Evolutionary conservation across 352 stramenopile genomes (phyloP).

Genomic region (Halophytophthora batemanensis): DNA sequence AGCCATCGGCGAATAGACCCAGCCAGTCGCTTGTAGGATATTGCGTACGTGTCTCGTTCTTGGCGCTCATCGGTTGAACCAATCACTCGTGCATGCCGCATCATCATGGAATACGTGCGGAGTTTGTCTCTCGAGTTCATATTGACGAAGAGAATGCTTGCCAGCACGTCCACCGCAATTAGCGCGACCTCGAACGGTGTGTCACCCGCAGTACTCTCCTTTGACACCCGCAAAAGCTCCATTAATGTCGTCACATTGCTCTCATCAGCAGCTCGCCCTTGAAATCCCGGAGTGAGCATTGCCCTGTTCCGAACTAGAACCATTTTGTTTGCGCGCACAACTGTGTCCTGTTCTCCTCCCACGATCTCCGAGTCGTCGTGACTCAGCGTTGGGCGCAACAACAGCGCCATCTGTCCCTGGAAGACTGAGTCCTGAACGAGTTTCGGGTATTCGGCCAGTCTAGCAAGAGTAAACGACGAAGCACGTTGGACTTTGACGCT

Average conservation of each 20-base stretch:
- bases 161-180: conserved; percentile 12
- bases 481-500: conserved; percentile 19
- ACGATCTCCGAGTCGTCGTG: not conserved
- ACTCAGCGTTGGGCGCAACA: conserved; percentile 9
- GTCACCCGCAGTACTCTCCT: not conserved
- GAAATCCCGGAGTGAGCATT: conserved; percentile 24
- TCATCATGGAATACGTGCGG: conserved; percentile 10
- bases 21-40: conserved; percentile 17
- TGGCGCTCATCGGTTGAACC: conserved; percentile 2
- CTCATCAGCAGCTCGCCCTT: conserved; percentile 21
- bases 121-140: conserved; percentile 6
- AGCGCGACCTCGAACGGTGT: not conserved
- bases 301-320: conserved; percentile 22
- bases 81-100: conserved; percentile 12
- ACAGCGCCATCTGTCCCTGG: conserved; percentile 26
- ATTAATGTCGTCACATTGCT: conserved; percentile 2
- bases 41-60: conserved; percentile 2
- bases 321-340: conserved; percentile 26
- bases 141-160: conserved; percentile 9
- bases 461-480: conserved; percentile 28
- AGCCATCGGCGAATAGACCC: conserved; percentile 16
- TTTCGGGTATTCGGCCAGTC: conserved; percentile 21
- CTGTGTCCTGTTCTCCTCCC: conserved; percentile 5
- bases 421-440: conserved; percentile 26
- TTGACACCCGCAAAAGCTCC: conserved; percentile 2